Evolutionary conservation across 495 filamentous ascomycete species (phyloP).

Genomic region (Letharia columbiana): DNA sequence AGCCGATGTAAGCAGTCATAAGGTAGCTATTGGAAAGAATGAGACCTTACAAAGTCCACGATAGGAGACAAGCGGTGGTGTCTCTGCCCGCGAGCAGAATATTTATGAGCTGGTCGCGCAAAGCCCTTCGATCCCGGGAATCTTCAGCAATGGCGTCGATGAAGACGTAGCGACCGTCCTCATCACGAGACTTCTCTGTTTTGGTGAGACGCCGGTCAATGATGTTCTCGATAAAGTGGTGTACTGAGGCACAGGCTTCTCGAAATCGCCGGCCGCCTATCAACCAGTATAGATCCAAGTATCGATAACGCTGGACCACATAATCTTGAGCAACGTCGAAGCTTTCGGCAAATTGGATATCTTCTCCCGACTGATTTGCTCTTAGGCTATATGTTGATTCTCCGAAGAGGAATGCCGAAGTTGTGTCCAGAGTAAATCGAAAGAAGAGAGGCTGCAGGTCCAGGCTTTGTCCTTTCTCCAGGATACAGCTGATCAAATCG

Average conservation of each 20-base stretch:
- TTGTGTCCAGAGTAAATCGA: slow-evolving; percentile 34
- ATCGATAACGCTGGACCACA: no score
- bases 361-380: no score
- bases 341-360: no score
- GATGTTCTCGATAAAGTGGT: no score
- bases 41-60: slow-evolving; percentile 44
- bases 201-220: no score
- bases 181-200: neutral
- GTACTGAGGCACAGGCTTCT: no score
- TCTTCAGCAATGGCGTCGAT: slow-evolving; percentile 28
- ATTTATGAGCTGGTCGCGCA: slow-evolving; percentile 50
- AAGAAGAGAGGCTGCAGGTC: slow-evolving; percentile 47
- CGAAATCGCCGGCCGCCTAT: no score
- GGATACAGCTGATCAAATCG: slow-evolving; percentile 16
- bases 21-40: neutral
- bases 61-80: slow-evolving; percentile 49
- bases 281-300: no score
- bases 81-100: slow-evolving; percentile 55
- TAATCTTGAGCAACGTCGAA: no score
- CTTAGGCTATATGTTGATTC: no score
- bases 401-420: no score
- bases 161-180: slow-evolving; percentile 18
- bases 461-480: slow-evolving; percentile 21
- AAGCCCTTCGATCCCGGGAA: slow-evolving; percentile 24
- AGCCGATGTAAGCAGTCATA: no score